These are phyloP conservation scores for Hypoxylon rickii DNA, from an alignment of 495 filamentous ascomycete genomes.

Conservation along the genomic window DNA sequence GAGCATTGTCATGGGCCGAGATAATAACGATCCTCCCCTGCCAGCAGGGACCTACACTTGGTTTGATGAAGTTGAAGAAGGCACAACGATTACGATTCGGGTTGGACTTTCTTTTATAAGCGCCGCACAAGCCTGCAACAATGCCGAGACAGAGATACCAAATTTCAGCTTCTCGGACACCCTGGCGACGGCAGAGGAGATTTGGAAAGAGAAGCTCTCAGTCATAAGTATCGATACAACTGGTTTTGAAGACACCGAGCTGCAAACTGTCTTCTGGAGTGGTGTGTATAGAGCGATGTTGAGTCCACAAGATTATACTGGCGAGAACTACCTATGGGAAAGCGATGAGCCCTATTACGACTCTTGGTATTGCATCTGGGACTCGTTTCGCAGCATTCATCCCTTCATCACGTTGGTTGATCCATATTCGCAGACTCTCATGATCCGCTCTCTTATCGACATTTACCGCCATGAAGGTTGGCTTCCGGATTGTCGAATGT, in stretches of 20 bases:
- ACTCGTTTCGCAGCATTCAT: constrained; percentile 69
- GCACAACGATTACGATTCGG: constrained; percentile 53
- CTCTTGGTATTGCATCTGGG: constrained; percentile 72
- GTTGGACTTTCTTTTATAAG: constrained; percentile 69
- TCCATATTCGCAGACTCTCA: constrained; percentile 62
- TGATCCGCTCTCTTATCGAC: constrained; percentile 68
- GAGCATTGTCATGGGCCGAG: constrained; percentile 54
- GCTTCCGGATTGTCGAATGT: constrained; percentile 68
- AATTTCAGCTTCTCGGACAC: constrained; percentile 61
- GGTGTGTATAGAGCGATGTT: constrained; percentile 68
- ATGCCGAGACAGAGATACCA: constrained; percentile 65
- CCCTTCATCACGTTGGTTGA: constrained; percentile 69
- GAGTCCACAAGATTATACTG: constrained; percentile 73
- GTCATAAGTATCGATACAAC: constrained; percentile 55
- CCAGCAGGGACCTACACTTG: constrained; percentile 64
- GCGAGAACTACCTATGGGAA: constrained; percentile 73
- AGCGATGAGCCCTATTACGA: constrained; percentile 74
- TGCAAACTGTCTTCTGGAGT: constrained; percentile 66
- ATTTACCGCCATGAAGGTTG: constrained; percentile 69
- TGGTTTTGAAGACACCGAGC: constrained; percentile 48
- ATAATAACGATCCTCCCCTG: constrained; percentile 59
- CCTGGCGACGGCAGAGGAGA: constrained; percentile 50
- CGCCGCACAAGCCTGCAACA: constrained; percentile 62
- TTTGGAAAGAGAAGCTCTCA: constrained; percentile 64
- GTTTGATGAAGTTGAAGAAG: constrained; percentile 52